Conservation (phyloP, 495 filamentous ascomycete genomes). For the Xylaria acuta region DNA sequence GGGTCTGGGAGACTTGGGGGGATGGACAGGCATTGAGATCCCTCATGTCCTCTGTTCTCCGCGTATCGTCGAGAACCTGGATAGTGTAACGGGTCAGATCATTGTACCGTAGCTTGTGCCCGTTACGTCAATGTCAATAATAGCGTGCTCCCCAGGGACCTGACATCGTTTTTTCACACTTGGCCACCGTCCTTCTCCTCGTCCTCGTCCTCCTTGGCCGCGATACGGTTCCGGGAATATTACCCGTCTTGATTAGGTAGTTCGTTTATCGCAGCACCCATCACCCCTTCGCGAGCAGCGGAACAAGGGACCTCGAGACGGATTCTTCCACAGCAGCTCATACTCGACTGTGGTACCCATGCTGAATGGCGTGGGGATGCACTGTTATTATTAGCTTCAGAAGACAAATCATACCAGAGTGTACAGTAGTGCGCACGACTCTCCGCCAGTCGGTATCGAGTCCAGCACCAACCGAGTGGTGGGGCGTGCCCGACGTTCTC, state of each 20-base stretch:
- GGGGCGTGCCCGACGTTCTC: neutral
- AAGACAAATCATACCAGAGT: slow-evolving; percentile 7
- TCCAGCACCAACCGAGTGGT: neutral
- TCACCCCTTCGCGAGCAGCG: neutral
- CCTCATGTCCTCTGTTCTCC: neutral
- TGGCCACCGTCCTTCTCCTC: neutral
- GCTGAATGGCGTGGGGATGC: slow-evolving; percentile 2
- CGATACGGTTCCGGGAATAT: neutral
- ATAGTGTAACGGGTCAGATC: neutral
- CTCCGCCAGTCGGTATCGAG: slow-evolving; percentile 9
- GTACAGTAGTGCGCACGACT: neutral
- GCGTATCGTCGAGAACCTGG: neutral
- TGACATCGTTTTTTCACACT: neutral
- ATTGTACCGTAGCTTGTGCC: neutral
- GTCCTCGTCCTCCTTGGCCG: neutral
- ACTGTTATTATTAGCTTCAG: slow-evolving; percentile 21
- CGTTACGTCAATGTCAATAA: slow-evolving; percentile 15
- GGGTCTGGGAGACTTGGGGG: neutral
- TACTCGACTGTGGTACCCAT: neutral
- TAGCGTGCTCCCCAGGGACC: slow-evolving; percentile 4
- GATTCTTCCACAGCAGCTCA: neutral
- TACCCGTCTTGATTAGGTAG: neutral
- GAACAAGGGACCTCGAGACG: neutral
- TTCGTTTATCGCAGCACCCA: neutral
- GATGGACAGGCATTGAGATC: slow-evolving; percentile 24